These are phyloP conservation scores for Galerina sulciceps DNA, from an alignment of 768 basidiomycete species.

Conservation along the genomic window DNA sequence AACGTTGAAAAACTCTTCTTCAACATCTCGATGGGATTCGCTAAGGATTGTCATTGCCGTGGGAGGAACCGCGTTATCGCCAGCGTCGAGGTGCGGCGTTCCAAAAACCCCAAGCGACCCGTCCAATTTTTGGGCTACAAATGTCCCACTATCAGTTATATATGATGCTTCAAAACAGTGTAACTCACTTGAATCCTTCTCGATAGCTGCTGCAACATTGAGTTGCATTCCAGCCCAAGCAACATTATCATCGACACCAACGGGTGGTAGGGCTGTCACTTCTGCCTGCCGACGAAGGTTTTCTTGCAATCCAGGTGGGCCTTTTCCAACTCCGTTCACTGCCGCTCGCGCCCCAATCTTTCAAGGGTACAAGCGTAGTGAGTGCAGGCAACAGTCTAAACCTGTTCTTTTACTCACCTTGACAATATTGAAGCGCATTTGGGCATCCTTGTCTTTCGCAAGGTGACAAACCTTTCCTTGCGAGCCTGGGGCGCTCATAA, in stretches of 20 bases:
- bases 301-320: not conserved
- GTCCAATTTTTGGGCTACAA: too few relatives aligned
- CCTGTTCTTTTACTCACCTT: too few relatives aligned
- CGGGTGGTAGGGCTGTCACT: not conserved
- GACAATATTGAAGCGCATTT: too few relatives aligned
- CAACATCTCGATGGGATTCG: slow-evolving; percentile 10
- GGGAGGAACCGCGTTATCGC: not conserved
- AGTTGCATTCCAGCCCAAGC: not conserved
- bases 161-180: too few relatives aligned
- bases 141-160: too few relatives aligned
- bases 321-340: not conserved
- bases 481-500: too few relatives aligned
- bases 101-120: slow-evolving; percentile 7
- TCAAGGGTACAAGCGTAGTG: too few relatives aligned
- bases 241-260: not conserved
- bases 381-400: too few relatives aligned
- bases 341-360: too few relatives aligned
- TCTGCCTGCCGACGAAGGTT: not conserved
- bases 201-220: not conserved
- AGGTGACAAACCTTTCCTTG: too few relatives aligned
- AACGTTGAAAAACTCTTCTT: slow-evolving; percentile 13
- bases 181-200: too few relatives aligned
- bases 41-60: slow-evolving; percentile 8
- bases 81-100: slow-evolving; percentile 5
- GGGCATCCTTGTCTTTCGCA: too few relatives aligned